These are phyloP conservation scores for Plasmopara halstedii DNA, from an alignment of 352 stramenopile genomes.

Conservation along the genomic window DNA sequence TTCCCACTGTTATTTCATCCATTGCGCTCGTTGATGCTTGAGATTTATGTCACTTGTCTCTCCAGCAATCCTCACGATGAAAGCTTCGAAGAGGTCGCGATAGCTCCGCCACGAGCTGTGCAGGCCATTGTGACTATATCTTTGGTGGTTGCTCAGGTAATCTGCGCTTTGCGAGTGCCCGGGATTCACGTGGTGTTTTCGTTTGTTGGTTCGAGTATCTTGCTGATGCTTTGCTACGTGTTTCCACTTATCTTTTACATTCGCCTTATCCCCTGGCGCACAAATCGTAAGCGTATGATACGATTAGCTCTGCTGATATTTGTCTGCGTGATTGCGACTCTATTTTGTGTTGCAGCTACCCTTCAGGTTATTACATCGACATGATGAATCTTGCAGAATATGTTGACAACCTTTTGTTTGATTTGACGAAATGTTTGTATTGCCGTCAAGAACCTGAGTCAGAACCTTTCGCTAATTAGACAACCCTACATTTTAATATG, in stretches of 20 bases:
- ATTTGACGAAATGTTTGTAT: not conserved
- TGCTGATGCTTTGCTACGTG: slow-evolving; percentile 67
- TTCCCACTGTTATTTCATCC: slow-evolving; percentile 73
- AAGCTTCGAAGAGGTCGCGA: not conserved
- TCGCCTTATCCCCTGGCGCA: slow-evolving; percentile 37
- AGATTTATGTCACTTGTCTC: slow-evolving; percentile 33
- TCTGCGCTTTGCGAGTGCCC: slow-evolving; percentile 45
- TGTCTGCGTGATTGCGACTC: slow-evolving; percentile 32
- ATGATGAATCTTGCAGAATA: not conserved
- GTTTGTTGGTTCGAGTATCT: slow-evolving; percentile 63
- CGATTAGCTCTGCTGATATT: slow-evolving; percentile 22
- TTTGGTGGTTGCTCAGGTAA: slow-evolving; percentile 37
- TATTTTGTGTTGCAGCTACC: slow-evolving; percentile 55
- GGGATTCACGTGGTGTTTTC: slow-evolving; percentile 69
- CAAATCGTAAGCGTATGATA: slow-evolving; percentile 11
- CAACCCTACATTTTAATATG: too few relatives aligned
- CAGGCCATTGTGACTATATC: slow-evolving; percentile 35
- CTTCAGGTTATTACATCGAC: slow-evolving; percentile 26
- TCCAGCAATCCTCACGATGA: slow-evolving; percentile 4
- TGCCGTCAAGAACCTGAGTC: too few relatives aligned
- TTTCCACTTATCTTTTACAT: slow-evolving; percentile 58
- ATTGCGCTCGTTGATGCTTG: slow-evolving; percentile 51
- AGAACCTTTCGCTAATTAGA: too few relatives aligned
- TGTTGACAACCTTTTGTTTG: not conserved
- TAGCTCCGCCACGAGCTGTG: slow-evolving; percentile 12